phyloP scores from a whole-genome alignment of 805 yeast genomes.

The Saccharomycopsis sp. region DNA sequence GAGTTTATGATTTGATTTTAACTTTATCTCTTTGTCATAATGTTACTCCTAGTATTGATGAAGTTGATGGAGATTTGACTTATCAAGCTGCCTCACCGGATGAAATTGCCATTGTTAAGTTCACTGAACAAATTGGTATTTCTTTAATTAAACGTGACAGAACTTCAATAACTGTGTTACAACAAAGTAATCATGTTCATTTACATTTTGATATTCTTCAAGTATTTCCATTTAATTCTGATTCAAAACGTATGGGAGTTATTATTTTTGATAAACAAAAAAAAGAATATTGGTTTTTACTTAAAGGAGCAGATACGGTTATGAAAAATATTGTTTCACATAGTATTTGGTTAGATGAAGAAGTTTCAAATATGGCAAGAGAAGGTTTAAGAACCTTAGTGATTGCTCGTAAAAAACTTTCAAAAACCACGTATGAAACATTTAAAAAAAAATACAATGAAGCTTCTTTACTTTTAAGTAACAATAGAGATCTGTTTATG shows the following conservation, averaged over 20 bases:
- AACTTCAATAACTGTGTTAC: slow-evolving; percentile 55
- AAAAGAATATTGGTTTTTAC: slow-evolving; percentile 73
- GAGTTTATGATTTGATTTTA: slow-evolving; percentile 70
- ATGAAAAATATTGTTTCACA: slow-evolving; percentile 75
- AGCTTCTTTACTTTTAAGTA: slow-evolving; percentile 70
- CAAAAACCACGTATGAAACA: slow-evolving; percentile 41
- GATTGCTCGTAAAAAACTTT: slow-evolving; percentile 73
- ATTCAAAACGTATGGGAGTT: slow-evolving; percentile 93
- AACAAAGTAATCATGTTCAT: slow-evolving; percentile 39
- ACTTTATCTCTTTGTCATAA: slow-evolving; percentile 94
- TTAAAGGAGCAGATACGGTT: slow-evolving; percentile 95
- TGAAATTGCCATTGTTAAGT: slow-evolving; percentile 92
- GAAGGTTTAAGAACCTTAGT: slow-evolving; percentile 96
- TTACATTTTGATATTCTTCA: slow-evolving; percentile 55
- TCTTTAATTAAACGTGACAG: slow-evolving; percentile 78
- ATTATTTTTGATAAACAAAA: slow-evolving; percentile 52
- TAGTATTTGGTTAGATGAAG: slow-evolving; percentile 97
- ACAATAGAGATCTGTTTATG: slow-evolving; percentile 63
- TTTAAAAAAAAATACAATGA: slow-evolving; percentile 56
- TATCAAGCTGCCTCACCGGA: slow-evolving; percentile 99
- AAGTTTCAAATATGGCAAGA: slow-evolving; percentile 94
- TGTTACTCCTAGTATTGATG: slow-evolving; percentile 87
- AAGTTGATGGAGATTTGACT: slow-evolving; percentile 61
- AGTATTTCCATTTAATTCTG: slow-evolving; percentile 91
- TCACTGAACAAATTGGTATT: slow-evolving; percentile 79